Conservation (phyloP, 331 rosid genomes). For the Pyrus hybrid region DNA sequence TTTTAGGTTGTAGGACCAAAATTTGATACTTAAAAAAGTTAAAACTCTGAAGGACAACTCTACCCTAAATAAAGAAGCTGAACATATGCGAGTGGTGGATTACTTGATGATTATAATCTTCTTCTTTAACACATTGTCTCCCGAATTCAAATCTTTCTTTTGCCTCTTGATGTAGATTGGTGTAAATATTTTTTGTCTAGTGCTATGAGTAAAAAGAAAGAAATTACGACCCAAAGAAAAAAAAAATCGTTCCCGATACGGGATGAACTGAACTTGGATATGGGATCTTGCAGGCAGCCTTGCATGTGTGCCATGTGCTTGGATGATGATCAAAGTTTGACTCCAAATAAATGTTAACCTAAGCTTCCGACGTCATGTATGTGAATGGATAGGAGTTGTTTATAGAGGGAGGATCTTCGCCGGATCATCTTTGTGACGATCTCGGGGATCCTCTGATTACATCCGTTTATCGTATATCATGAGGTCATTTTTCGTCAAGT, state of each 20-base stretch:
- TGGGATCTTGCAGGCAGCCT: not conserved
- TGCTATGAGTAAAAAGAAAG: not conserved
- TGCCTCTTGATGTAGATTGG: not conserved
- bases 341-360: slow-evolving; percentile 3
- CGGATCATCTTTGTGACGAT: too few species aligned
- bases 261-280: too few species aligned
- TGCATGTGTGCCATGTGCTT: slow-evolving; percentile 34
- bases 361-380: slow-evolving; percentile 10
- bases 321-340: slow-evolving; percentile 24
- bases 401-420: too few species aligned
- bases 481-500: too few species aligned
- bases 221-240: not conserved
- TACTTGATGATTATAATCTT: not conserved
- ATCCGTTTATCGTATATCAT: too few species aligned
- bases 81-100: not conserved
- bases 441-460: rapidly evolving
- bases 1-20: not conserved
- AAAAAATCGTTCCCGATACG: not conserved
- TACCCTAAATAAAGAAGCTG: not conserved
- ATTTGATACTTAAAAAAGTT: not conserved
- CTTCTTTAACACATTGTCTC: not conserved
- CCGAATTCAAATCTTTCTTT: not conserved
- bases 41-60: not conserved
- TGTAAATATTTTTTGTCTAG: not conserved
- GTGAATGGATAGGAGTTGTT: not conserved